phyloP scores from a whole-genome alignment of 169 alveolate species.

The Theileria parva region DNA sequence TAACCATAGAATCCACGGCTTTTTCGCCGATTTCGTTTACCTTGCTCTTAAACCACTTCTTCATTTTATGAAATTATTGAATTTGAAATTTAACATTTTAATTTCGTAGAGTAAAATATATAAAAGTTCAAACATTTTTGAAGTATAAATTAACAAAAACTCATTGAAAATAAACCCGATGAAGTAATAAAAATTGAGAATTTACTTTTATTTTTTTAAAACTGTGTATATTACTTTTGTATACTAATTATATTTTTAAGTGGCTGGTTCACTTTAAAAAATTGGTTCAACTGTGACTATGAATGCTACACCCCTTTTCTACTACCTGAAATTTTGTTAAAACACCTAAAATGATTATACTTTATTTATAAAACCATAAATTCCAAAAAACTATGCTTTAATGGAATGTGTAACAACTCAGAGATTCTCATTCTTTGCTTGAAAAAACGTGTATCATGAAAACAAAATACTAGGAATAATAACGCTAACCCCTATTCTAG shows the following conservation, averaged over 20 bases:
- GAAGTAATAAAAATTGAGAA: background rate
- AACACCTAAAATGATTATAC: constrained; percentile 22
- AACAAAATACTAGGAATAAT: constrained; percentile 39
- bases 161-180: background rate
- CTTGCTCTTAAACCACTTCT: constrained; percentile 57
- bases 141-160: background rate
- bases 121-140: background rate
- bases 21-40: constrained; percentile 67
- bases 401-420: constrained; percentile 6
- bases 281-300: background rate
- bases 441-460: constrained; percentile 29
- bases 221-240: no score
- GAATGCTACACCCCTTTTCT: background rate
- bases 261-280: background rate
- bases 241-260: no score
- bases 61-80: constrained; percentile 16
- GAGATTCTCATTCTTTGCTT: constrained; percentile 4
- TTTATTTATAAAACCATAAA: constrained; percentile 8
- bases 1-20: constrained; percentile 70
- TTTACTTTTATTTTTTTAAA: no score
- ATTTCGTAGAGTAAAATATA: background rate
- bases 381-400: background rate
- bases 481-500: background rate
- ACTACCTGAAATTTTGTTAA: constrained; percentile 7
- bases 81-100: background rate